Percentiles rank a stretch among this genome's conserved stretches.
Evolutionary conservation across 2,329 filamentous ascomycete species (phyloP).

Genomic region (Aspergillus glaucus): DNA sequence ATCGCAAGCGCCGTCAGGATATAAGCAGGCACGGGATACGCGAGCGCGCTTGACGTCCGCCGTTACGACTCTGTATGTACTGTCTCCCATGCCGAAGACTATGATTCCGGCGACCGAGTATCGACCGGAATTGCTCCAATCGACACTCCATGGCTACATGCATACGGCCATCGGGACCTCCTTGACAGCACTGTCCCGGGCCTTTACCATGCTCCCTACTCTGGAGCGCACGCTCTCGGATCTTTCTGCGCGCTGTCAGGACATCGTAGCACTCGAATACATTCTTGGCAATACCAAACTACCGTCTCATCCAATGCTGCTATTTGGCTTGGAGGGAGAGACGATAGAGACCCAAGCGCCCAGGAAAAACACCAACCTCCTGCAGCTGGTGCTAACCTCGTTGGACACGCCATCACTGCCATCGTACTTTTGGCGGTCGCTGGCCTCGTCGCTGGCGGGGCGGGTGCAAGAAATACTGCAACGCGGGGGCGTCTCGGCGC

Average conservation of each 20-base stretch:
- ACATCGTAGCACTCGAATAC: slow-evolving; percentile 78
- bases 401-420: slow-evolving; percentile 82
- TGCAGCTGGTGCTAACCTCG: slow-evolving; percentile 66
- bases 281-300: slow-evolving; percentile 64
- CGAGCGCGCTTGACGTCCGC: slow-evolving; percentile 68
- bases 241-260: slow-evolving; percentile 78
- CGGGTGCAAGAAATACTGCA: slow-evolving; percentile 79
- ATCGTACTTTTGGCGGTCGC: slow-evolving; percentile 87
- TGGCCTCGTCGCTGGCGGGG: slow-evolving; percentile 69
- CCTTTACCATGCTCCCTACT: slow-evolving; percentile 71
- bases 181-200: slow-evolving; percentile 65
- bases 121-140: slow-evolving; percentile 65
- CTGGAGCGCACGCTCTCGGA: slow-evolving; percentile 78
- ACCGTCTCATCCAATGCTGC: slow-evolving; percentile 62
- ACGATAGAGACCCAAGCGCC: slow-evolving; percentile 28
- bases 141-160: slow-evolving; percentile 73
- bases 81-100: slow-evolving; percentile 60
- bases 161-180: slow-evolving; percentile 74
- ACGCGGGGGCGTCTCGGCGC: slow-evolving; percentile 74
- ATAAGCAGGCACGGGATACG: slow-evolving; percentile 63
- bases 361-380: slow-evolving; percentile 49
- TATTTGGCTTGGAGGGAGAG: slow-evolving; percentile 8
- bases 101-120: slow-evolving; percentile 44
- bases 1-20: slow-evolving; percentile 40
- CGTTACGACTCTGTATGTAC: slow-evolving; percentile 68